Conservation (phyloP, 495 filamentous ascomycete genomes). For the Hypoxylon lenormandii region DNA sequence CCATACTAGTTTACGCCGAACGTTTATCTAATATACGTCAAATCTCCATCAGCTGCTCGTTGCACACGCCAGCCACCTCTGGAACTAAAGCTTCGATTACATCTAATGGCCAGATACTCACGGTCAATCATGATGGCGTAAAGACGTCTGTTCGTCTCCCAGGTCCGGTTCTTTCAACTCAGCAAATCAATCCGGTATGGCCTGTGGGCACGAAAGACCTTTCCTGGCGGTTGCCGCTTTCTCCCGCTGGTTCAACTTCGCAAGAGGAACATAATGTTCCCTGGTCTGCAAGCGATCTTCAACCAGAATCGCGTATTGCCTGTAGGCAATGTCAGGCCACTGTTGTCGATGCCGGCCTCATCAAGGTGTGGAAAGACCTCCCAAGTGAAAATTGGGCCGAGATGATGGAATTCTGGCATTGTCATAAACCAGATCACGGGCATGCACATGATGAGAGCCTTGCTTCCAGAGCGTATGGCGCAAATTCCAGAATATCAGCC, state of each 20-base stretch:
- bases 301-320: slow-evolving; percentile 62
- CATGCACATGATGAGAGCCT: slow-evolving; percentile 60
- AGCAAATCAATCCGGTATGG: slow-evolving; percentile 52
- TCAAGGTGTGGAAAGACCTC: slow-evolving; percentile 87
- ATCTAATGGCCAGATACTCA: slow-evolving; percentile 63
- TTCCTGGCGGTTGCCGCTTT: slow-evolving; percentile 76
- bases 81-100: slow-evolving; percentile 64
- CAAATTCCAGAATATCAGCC: slow-evolving; percentile 74
- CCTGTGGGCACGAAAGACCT: slow-evolving; percentile 59
- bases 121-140: slow-evolving; percentile 66
- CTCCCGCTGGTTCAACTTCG: slow-evolving; percentile 14
- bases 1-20: slow-evolving; percentile 80
- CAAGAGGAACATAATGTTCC: slow-evolving; percentile 60
- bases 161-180: slow-evolving; percentile 61
- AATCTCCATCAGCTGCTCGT: slow-evolving; percentile 77
- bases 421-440: slow-evolving; percentile 80
- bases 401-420: slow-evolving; percentile 99
- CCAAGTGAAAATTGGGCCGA: slow-evolving; percentile 98
- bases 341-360: slow-evolving; percentile 57
- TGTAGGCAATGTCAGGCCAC: slow-evolving; percentile 72
- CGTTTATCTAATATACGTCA: slow-evolving; percentile 87
- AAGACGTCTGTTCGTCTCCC: slow-evolving; percentile 73
- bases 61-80: slow-evolving; percentile 63
- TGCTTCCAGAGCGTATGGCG: slow-evolving; percentile 77
- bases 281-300: slow-evolving; percentile 79